Evolutionary conservation across 768 basidiomycete genomes (phyloP), one percentile per base, ranked within the genome.

Genomic region (Calocybe indica): DNA sequence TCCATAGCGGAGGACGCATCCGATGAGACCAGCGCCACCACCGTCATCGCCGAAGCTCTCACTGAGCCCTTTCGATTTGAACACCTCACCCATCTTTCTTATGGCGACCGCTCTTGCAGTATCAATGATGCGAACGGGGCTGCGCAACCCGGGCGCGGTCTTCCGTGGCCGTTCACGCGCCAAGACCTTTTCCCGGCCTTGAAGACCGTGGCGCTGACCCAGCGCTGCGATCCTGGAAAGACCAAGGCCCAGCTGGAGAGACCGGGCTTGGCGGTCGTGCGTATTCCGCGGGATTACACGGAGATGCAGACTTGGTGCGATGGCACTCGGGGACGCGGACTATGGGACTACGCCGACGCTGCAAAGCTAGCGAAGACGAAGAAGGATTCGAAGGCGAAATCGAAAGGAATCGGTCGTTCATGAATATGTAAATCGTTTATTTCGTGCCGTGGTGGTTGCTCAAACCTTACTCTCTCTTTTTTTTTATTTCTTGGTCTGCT

Each of bases 251-350:
- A 55, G 35, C 54, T 59, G 13, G 52, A 58, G 37, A 53, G 52
- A 30, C 52, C 55, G 32, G 57, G 44, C 15, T 46, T 61, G 39
- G 53, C 65, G 14, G 52, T 67, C 32, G 47, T 60, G 7, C 58
- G 61, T 42, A 60, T 68, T 7, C 61, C 60, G 3, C 50, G 55
- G 31, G 56, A 59, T 39, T 50, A 55, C 38, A 65, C 66, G 28
- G 70, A 70, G 55, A 52, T 67, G 50, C 62, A 67, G 37, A 58
- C 66, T 28, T 72, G 70, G 69, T 62, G 65, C 34, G 63, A 67
- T 46, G 62, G 55, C 34, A 62, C 57, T 3, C 51, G 52, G 6
- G 62, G 58, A 3, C 46, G 53, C 33, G 64, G 66, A 15, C 52
- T 71, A 40, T 71, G 69, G 70, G 55, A 61, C 39, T 49, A 47